These are phyloP conservation scores for Beta macrorhiza DNA, from an alignment of 179 eudicot genomes.

Conservation along the genomic window DNA sequence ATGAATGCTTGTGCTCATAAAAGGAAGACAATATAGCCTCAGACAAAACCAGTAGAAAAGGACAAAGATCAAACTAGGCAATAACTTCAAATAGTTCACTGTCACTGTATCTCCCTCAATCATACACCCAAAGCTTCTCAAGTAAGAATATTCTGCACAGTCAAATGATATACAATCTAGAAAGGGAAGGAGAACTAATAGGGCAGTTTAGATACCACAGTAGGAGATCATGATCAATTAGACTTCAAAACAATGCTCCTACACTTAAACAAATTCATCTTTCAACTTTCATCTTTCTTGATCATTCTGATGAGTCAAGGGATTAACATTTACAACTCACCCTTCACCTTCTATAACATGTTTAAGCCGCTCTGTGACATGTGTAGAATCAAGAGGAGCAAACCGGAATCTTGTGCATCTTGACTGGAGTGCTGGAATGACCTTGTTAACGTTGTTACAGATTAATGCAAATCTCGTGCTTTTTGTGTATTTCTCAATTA, in stretches of 20 bases:
- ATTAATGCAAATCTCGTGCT: constrained; percentile 89
- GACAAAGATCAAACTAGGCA: not conserved
- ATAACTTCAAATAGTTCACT: not conserved
- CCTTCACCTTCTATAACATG: constrained; percentile 80
- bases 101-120: not conserved
- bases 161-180: not conserved
- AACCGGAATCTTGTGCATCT: constrained; percentile 95
- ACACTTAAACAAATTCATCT: not conserved
- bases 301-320: not conserved
- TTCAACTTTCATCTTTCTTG: not conserved
- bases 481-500: constrained; percentile 94
- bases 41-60: not conserved
- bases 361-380: constrained; percentile 81
- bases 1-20: not conserved
- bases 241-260: not conserved
- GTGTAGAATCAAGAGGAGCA: constrained; percentile 85
- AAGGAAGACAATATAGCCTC: not conserved
- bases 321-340: constrained; percentile 38
- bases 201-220: not conserved
- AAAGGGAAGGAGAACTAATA: not conserved
- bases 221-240: not conserved
- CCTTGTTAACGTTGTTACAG: constrained; percentile 92
- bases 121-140: not conserved
- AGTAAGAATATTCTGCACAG: not conserved
- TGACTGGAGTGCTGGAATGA: constrained; percentile 93